phyloP scores from a whole-genome alignment of 306 rosid species.

The Ormosia semicastrata region DNA sequence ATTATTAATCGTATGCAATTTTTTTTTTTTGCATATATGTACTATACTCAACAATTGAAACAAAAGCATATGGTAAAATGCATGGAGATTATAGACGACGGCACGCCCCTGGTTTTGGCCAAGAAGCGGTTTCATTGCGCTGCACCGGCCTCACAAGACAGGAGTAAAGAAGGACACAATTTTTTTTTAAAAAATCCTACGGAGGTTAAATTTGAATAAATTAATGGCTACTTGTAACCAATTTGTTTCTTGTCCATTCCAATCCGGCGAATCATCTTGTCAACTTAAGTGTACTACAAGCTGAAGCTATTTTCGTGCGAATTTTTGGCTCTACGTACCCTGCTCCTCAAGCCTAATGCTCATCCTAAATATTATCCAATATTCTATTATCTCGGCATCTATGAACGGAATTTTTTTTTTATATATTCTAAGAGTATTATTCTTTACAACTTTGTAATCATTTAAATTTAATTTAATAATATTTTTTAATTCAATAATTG shows the following conservation, averaged over 20 bases:
- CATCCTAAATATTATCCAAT: background rate
- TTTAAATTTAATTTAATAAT: too few relatives aligned
- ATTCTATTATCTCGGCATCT: background rate
- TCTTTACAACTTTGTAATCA: too few relatives aligned
- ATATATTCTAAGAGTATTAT: too few relatives aligned
- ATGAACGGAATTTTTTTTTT: background rate
- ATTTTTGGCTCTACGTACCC: background rate
- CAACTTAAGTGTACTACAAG: background rate
- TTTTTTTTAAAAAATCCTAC: background rate
- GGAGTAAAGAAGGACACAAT: too few relatives aligned
- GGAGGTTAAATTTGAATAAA: background rate
- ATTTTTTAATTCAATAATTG: too few relatives aligned
- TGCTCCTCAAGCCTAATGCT: background rate
- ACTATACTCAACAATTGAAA: background rate
- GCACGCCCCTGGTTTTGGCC: constrained; percentile 24
- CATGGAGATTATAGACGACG: background rate
- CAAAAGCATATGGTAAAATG: background rate
- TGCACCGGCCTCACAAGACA: background rate
- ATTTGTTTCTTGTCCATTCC: constrained; percentile 17
- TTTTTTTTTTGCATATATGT: background rate
- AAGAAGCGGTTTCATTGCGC: constrained; percentile 32
- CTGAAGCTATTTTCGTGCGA: background rate
- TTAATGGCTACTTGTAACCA: background rate
- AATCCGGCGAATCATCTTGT: background rate
- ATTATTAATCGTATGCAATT: background rate